phyloP scores from a whole-genome alignment of 2,329 filamentous ascomycete genomes.

The Cercospora citrullina region DNA sequence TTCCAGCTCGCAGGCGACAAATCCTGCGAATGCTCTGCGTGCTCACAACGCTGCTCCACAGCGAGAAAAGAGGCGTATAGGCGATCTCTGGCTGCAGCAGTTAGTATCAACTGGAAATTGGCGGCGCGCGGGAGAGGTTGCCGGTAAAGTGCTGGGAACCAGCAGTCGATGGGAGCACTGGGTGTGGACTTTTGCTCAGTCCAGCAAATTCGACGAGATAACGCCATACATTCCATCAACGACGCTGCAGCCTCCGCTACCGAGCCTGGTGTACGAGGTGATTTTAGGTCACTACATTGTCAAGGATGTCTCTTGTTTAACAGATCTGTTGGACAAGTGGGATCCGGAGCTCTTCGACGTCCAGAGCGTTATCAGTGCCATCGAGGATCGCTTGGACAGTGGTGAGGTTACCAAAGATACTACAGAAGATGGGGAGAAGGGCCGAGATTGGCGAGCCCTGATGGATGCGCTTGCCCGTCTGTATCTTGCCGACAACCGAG shows the following conservation, averaged over 20 bases:
- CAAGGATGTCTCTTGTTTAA: slow-evolving; percentile 71
- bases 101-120: slow-evolving; percentile 74
- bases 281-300: slow-evolving; percentile 86
- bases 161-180: slow-evolving; percentile 90
- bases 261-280: slow-evolving; percentile 81
- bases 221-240: slow-evolving; percentile 76
- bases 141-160: slow-evolving; percentile 77
- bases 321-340: slow-evolving; percentile 79
- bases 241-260: slow-evolving; percentile 74
- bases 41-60: slow-evolving; percentile 61
- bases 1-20: slow-evolving; percentile 54
- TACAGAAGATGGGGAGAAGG: slow-evolving; percentile 69
- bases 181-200: slow-evolving; percentile 88
- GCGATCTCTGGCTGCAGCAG: slow-evolving; percentile 90
- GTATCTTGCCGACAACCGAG: slow-evolving; percentile 76
- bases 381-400: slow-evolving; percentile 79
- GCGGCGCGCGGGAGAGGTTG: slow-evolving; percentile 74
- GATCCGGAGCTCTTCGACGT: slow-evolving; percentile 80
- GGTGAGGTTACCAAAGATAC: slow-evolving; percentile 74
- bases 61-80: slow-evolving; percentile 85
- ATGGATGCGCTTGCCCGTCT: slow-evolving; percentile 82
- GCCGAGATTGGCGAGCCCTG: slow-evolving; percentile 81
- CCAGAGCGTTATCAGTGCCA: slow-evolving; percentile 69
- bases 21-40: slow-evolving; percentile 14
- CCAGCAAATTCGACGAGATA: slow-evolving; percentile 86